phyloP scores from a whole-genome alignment of 1,139 yeast genomes.

The Pichia sp. region DNA sequence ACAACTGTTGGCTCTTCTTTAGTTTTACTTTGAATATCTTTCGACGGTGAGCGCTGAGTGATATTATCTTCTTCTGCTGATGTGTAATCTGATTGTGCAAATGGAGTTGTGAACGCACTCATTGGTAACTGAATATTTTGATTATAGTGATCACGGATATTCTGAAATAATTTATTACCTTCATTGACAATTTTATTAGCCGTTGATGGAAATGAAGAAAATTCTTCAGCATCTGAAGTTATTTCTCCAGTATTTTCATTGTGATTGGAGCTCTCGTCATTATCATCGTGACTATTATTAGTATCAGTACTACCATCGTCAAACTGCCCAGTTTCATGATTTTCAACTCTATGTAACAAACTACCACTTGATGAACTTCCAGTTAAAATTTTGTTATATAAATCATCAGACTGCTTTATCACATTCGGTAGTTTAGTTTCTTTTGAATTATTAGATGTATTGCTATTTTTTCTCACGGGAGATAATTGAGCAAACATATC shows the following conservation, averaged over 20 bases:
- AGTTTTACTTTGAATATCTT: not conserved
- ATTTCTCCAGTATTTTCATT: constrained; percentile 19
- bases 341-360: not conserved
- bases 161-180: constrained; percentile 23
- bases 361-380: constrained; percentile 9
- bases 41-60: not conserved
- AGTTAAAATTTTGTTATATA: constrained; percentile 11
- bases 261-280: constrained; percentile 4
- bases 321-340: not conserved
- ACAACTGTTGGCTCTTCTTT: not conserved
- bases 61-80: constrained; percentile 19
- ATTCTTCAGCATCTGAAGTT: constrained; percentile 26
- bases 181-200: constrained; percentile 19
- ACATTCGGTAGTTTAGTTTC: constrained; percentile 3
- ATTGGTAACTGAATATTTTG: not conserved
- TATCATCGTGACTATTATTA: not conserved
- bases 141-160: constrained; percentile 17
- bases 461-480: not conserved
- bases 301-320: not conserved
- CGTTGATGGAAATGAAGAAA: constrained; percentile 18
- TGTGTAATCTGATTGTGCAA: constrained; percentile 24
- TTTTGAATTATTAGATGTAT: not conserved
- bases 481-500: constrained; percentile 20
- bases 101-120: constrained; percentile 4
- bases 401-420: constrained; percentile 9